phyloP scores from a whole-genome alignment of 805 yeast genomes.

The Candida dajiaensis region DNA sequence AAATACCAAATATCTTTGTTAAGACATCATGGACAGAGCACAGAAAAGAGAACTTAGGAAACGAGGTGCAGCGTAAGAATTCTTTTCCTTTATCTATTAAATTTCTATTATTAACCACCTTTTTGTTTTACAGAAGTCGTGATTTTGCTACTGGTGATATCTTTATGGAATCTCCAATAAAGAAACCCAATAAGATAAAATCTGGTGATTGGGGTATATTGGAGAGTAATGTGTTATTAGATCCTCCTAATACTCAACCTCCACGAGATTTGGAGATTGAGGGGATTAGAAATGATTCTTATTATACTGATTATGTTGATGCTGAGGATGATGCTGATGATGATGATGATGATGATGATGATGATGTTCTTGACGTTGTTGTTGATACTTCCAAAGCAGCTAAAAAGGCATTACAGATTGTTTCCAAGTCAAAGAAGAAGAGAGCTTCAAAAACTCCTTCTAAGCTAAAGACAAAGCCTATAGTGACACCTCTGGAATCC shows the following conservation, averaged over 20 bases:
- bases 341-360: not conserved
- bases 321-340: too few species aligned
- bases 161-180: slow-evolving; percentile 9
- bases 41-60: slow-evolving; percentile 10
- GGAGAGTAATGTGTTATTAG: not conserved
- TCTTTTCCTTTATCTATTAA: too few species aligned
- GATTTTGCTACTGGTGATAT: slow-evolving; percentile 9
- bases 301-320: not conserved
- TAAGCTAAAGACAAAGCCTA: not conserved
- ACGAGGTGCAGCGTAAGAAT: slow-evolving; percentile 13
- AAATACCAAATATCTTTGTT: too few species aligned
- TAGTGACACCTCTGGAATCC: too few species aligned
- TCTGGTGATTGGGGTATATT: not conserved
- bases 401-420: not conserved
- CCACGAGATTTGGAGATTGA: not conserved
- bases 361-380: not conserved
- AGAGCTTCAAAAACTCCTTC: not conserved
- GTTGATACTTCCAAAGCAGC: slow-evolving; percentile 4
- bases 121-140: slow-evolving; percentile 2
- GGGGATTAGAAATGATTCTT: not conserved
- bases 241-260: not conserved
- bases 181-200: not conserved
- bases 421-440: not conserved
- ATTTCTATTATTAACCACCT: too few species aligned
- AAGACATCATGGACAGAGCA: slow-evolving; percentile 15